Evolutionary conservation across 108 stramenopile species (phyloP), one percentile per base, ranked within the genome.

Genomic region (Cyclotella cryptica): DNA sequence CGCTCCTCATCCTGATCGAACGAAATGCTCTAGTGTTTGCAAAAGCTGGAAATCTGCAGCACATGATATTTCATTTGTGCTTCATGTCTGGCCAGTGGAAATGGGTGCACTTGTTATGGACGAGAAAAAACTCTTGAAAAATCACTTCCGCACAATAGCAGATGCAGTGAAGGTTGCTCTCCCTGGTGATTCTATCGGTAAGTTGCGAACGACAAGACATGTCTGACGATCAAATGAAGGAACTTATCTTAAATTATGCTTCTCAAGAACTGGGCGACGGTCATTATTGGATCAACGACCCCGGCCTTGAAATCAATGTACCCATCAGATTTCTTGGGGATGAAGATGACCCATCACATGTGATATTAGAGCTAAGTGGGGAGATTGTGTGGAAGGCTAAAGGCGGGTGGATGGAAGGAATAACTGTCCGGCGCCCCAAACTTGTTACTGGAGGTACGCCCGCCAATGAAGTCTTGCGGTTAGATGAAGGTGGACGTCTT

Each of bases 151-250:
- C 27, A 91, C 84, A 10, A 87, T 94, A 43, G 51, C 83, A 1
- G 92, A 94, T 68, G 96, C 93, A 40, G 41, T 93, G 15, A n/a
- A 45, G 30, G 71, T 53, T 51, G 85, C 89, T 28, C 67, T 88
- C 19, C 91, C 93, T 44, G 96, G 96, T 42, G 96, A 96, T 61
- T 91, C 88, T 22, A 91, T 96, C 29, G 89, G 86, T 85, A 75
- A 75, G 88, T 35, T 18, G 3, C 30, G 15, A 35, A 63, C 8
- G 12, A 24, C 18, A 15, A 39, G 4, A 1, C 40, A 41, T 21
- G 3, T 40, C 35, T 18, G 15, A 35, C 3, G 6, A 27, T 26
- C 11, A 3, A 30, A 26, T 62, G 28, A 26, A 41, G 26, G 8
- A 39, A 35, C 39, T 30, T 13, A 22, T 39, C 26, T 18, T 30